A percentile compares a stretch with the other conserved stretches of the same genome.
Conservation (phyloP, 2,329 filamentous ascomycete genomes). For the Fusarium pseudocircinatum region DNA sequence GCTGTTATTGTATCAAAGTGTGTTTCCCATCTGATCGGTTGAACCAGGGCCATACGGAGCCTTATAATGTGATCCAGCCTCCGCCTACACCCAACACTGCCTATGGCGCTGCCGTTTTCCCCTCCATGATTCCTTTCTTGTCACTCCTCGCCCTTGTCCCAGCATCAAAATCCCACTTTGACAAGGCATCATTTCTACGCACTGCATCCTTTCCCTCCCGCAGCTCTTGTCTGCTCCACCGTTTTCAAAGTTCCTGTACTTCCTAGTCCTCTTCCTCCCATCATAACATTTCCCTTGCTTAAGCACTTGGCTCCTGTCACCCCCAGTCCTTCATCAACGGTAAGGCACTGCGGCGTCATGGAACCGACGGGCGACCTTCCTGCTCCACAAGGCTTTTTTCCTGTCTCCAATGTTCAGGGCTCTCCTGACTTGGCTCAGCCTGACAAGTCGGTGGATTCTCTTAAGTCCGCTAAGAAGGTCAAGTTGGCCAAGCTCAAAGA, state of each 20-base stretch:
- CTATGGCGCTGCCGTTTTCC: slow-evolving; percentile 3
- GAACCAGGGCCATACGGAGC: neutral
- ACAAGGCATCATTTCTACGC: slow-evolving; percentile 9
- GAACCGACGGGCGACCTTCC: neutral
- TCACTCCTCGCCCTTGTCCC: slow-evolving; percentile 16
- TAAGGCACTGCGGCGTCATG: slow-evolving; percentile 10
- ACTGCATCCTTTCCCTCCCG: slow-evolving; percentile 1
- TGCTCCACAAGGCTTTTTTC: slow-evolving; percentile 9
- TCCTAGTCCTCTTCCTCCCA: neutral
- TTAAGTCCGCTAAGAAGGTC: slow-evolving; percentile 1
- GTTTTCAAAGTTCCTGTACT: neutral
- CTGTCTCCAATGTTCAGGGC: slow-evolving; percentile 11
- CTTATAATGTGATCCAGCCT: slow-evolving; percentile 7
- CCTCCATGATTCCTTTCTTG: neutral
- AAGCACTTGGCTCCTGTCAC: neutral
- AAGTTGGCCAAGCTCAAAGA: slow-evolving; percentile 15
- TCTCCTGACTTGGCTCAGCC: slow-evolving; percentile 1
- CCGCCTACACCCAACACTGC: neutral
- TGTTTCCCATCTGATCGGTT: neutral
- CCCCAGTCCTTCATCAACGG: neutral
- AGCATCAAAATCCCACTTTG: slow-evolving; percentile 4
- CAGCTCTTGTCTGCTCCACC: slow-evolving; percentile 3
- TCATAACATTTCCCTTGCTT: neutral
- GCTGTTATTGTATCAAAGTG: neutral
- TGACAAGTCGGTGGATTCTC: neutral